Evolutionary conservation across 78 protist genomes (phyloP).

Genomic region (Speleostelium caveatum): DNA sequence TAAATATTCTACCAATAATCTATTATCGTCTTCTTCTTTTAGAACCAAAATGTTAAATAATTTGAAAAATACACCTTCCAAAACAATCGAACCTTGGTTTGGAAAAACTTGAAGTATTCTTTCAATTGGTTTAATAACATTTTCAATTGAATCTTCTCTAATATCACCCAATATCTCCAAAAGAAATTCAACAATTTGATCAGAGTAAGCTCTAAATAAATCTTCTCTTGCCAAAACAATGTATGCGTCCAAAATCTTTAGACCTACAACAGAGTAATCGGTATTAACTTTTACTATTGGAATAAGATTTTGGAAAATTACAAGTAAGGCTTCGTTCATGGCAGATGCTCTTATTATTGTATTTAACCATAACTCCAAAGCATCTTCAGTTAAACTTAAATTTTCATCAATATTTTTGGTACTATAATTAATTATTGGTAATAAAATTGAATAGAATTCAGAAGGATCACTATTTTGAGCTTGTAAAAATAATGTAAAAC

Average conservation of each 20-base stretch:
- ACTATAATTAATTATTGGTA: constrained; percentile 24
- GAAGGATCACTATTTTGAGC: constrained; percentile 41
- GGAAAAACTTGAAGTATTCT: constrained; percentile 32
- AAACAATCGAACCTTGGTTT: neutral
- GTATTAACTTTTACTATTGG: neutral
- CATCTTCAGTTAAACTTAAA: constrained; percentile 26
- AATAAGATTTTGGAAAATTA: constrained; percentile 3
- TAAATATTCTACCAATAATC: neutral
- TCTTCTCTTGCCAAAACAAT: constrained; percentile 18
- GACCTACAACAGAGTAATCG: neutral
- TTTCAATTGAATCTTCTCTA: neutral
- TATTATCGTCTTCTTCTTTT: neutral
- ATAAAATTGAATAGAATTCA: constrained; percentile 6
- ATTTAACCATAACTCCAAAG: constrained; percentile 30
- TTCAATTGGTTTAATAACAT: neutral
- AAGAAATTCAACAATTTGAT: neutral
- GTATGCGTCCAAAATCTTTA: constrained; percentile 43
- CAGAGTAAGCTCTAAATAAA: constrained; percentile 2
- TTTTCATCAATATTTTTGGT: constrained; percentile 1
- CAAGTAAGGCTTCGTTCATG: neutral
- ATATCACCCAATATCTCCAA: constrained; percentile 17
- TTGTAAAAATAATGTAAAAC: constrained; percentile 37
- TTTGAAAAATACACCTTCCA: constrained; percentile 9
- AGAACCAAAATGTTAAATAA: neutral
- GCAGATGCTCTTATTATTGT: neutral